phyloP scores from a whole-genome alignment of 2,329 filamentous ascomycete species.

The Ceratocystis alfenasii region DNA sequence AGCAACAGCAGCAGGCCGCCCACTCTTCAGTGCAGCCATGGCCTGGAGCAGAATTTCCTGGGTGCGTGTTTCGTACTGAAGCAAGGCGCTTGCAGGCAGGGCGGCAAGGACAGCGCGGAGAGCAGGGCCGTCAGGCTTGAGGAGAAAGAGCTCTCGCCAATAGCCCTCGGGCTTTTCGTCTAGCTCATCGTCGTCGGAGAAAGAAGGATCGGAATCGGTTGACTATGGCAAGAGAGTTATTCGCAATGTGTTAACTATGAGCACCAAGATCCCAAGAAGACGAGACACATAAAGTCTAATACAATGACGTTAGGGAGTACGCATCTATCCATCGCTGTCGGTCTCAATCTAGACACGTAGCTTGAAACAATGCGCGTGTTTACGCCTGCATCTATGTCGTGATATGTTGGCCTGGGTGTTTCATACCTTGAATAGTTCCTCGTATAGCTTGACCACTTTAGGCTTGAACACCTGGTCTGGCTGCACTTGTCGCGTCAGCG shows the following conservation, averaged over 20 bases:
- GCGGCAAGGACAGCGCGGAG: constrained; percentile 57
- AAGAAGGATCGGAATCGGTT: neutral
- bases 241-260: neutral
- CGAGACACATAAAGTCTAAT: too few species aligned
- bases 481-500: constrained; percentile 80
- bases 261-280: neutral
- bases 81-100: constrained; percentile 61
- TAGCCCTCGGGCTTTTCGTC: constrained; percentile 73
- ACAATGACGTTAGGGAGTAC: too few species aligned
- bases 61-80: constrained; percentile 65
- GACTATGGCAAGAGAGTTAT: neutral
- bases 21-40: constrained; percentile 34
- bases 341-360: neutral
- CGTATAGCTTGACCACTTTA: constrained; percentile 86
- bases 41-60: constrained; percentile 67
- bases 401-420: neutral
- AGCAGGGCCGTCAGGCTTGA: constrained; percentile 62
- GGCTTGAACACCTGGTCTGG: constrained; percentile 76
- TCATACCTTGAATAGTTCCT: constrained; percentile 63
- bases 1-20: neutral
- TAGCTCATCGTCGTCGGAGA: constrained; percentile 46
- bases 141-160: constrained; percentile 90
- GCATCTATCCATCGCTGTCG: too few species aligned
- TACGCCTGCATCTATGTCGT: neutral
- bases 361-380: neutral